Base-by-base conservation (phyloP, 2,329 filamentous ascomycete species). In the Colletotrichum sp. region DNA sequence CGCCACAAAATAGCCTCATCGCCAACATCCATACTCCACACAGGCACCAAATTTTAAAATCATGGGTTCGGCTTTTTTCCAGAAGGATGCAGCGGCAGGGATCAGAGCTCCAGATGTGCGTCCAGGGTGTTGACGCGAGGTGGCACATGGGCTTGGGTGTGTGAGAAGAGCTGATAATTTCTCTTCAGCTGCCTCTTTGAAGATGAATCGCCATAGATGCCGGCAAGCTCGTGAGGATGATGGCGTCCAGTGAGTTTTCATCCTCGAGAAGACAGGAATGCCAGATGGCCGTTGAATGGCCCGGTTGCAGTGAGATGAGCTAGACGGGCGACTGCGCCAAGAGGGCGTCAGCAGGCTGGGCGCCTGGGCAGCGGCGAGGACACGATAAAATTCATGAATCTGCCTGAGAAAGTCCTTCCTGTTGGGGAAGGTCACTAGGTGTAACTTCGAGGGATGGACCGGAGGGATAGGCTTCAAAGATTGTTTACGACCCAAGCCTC, bases 321-420 rank as follows among this genome's bases (percentile, higher is more conserved):
- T 21, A 76, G 36, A 34, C 24, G 39, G 30, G 15, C 39, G 57
- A 30, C 39, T 8, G 24, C 64, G 73, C 73, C 73, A 76, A 76
- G 72, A 72, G 70, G n/a, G 57, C 70, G 70, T 76, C 70, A 73
- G 64, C 73, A 68, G 36, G 59, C 64, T 68, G 32, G 73, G 44
- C 28, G 64, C 59, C 73, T 76, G 24, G 73, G 73, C 73, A 18
- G 63, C 68, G 62, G 62, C 62, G 63, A 72, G 6, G 24, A 57
- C 21, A 18, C 26, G 16, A 67, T 15, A 28, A 26, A 32, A 34
- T 34, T 55, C 30, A 16, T 15, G 60, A 69, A 44, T 30, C 24
- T 24, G 9, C 18, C 4, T 49, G 44, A 63, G 28, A 8, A 49
- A 59, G 44, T 36, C 26, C 28, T 73, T 68, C 73, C 70, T 36